A percentile compares a stretch with the other conserved stretches of the same genome.
Evolutionary conservation across 2,329 filamentous ascomycete species (phyloP).

Genomic region (Helotiales sp.): DNA sequence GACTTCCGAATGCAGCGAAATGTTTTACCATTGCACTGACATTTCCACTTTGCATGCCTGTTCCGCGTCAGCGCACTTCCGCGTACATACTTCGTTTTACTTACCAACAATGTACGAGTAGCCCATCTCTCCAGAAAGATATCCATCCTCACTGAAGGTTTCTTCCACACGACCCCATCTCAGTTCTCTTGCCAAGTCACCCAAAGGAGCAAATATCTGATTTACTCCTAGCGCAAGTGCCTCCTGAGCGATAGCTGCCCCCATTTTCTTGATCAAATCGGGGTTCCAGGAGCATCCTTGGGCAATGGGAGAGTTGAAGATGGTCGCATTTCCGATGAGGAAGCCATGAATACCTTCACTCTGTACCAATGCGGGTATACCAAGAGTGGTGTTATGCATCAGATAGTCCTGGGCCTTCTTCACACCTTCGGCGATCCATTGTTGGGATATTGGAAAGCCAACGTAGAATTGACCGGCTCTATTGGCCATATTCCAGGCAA

Average conservation of each 20-base stretch:
- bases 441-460: constrained; percentile 67
- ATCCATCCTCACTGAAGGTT: constrained; percentile 72
- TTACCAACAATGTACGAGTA: constrained; percentile 65
- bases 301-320: constrained; percentile 79
- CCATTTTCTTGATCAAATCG: constrained; percentile 69
- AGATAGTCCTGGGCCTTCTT: constrained; percentile 72
- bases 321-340: constrained; percentile 73
- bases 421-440: constrained; percentile 66
- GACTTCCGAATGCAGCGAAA: constrained; percentile 70
- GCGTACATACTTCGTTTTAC: constrained; percentile 47
- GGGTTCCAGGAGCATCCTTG: constrained; percentile 75
- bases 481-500: constrained; percentile 65
- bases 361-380: constrained; percentile 75
- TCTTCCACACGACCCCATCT: constrained; percentile 77
- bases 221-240: constrained; percentile 71
- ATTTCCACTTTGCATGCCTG: constrained; percentile 65
- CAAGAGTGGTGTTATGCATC: constrained; percentile 66
- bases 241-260: constrained; percentile 66
- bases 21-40: constrained; percentile 78
- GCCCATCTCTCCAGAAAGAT: constrained; percentile 69
- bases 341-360: constrained; percentile 78
- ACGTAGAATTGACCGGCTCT: constrained; percentile 69
- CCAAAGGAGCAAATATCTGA: constrained; percentile 73
- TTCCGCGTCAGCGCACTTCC: constrained; percentile 47
- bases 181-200: constrained; percentile 72